Conservation (phyloP, 164 flowering plant genomes). For the Magnolia sinica region DNA sequence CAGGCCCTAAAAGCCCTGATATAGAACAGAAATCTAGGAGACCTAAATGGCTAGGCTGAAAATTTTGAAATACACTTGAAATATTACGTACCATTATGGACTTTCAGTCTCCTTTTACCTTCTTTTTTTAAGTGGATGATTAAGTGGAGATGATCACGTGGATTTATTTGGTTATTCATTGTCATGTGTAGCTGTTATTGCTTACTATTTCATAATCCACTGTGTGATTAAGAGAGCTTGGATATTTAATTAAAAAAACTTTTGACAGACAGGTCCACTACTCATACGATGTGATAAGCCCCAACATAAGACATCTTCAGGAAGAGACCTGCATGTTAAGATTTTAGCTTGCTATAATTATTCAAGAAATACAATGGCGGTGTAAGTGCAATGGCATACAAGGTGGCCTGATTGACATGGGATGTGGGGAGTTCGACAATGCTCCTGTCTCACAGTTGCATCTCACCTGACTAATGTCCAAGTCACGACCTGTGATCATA, state of each 20-base stretch:
- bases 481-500: background rate
- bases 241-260: too few species aligned
- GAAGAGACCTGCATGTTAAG: background rate
- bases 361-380: too few species aligned
- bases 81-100: too few species aligned
- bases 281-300: background rate
- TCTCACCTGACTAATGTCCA: background rate
- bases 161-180: too few species aligned
- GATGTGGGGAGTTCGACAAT: background rate
- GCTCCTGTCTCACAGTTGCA: background rate
- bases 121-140: background rate
- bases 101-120: background rate
- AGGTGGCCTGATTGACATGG: too few species aligned
- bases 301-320: background rate
- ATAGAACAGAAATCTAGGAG: too few species aligned
- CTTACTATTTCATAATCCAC: background rate
- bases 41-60: too few species aligned
- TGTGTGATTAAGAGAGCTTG: background rate
- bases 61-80: too few species aligned
- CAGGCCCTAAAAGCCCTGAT: too few species aligned
- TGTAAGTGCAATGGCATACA: too few species aligned
- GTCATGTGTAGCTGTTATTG: background rate
- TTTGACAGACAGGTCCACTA: too few species aligned
- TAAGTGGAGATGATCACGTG: background rate
- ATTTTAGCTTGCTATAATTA: too few species aligned